Evolutionary conservation across 352 stramenopile species (phyloP).

Genomic region (Phytophthora citrophthora): DNA sequence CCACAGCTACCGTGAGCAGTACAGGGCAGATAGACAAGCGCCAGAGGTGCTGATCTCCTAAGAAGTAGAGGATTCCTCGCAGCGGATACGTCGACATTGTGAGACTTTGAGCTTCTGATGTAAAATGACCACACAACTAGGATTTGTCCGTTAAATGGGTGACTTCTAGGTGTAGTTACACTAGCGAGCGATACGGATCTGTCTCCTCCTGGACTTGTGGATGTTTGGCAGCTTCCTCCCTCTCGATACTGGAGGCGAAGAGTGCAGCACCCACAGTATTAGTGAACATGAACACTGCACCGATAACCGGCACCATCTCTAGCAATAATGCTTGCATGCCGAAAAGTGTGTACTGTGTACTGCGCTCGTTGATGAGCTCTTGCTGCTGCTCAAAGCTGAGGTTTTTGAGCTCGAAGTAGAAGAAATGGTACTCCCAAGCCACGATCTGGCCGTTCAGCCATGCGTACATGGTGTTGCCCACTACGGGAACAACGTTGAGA

Average conservation of each 20-base stretch:
- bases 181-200: conserved; percentile 24
- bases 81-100: conserved; percentile 52
- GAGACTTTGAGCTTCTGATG: conserved; percentile 6
- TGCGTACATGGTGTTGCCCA: conserved; percentile 56
- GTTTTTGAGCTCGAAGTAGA: conserved; percentile 69
- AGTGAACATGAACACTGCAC: conserved; percentile 61
- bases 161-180: conserved; percentile 12
- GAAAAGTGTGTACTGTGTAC: conserved; percentile 53
- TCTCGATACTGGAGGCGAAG: conserved; percentile 60
- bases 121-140: conserved; percentile 5
- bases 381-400: conserved; percentile 56
- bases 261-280: conserved; percentile 67
- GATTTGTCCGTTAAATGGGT: neutral
- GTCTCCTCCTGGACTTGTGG: conserved; percentile 20
- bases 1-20: conserved; percentile 57
- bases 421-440: conserved; percentile 66
- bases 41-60: conserved; percentile 55
- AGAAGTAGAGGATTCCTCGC: conserved; percentile 50
- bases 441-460: conserved; percentile 60
- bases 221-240: conserved; percentile 34
- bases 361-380: conserved; percentile 45
- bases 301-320: conserved; percentile 61
- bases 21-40: conserved; percentile 47
- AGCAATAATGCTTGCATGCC: conserved; percentile 64
- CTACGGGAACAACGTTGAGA: conserved; percentile 60